A percentile compares a stretch with the other conserved stretches of the same genome.
phyloP scores from a whole-genome alignment of 768 basidiomycete genomes.

The Suillus subaureus region DNA sequence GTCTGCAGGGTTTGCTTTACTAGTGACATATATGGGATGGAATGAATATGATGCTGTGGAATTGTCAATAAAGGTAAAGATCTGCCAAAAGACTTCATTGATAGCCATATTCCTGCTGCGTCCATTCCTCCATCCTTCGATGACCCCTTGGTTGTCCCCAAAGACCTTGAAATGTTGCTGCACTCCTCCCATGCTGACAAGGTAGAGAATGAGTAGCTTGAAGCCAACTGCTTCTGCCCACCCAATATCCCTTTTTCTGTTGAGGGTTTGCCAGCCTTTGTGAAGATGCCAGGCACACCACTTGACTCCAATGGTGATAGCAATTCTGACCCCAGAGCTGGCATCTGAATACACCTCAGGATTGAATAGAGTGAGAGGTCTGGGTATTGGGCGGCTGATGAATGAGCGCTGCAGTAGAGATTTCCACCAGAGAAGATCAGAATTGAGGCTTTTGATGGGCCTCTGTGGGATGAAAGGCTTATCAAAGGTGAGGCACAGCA shows the following conservation, averaged over 20 bases:
- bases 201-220: too few species aligned
- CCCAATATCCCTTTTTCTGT: too few species aligned
- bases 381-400: background rate
- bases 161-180: background rate
- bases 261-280: too few species aligned
- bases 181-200: too few species aligned
- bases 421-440: background rate
- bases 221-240: too few species aligned
- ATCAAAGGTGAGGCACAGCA: too few species aligned
- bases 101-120: background rate
- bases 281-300: too few species aligned
- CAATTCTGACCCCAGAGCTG: conserved; percentile 18
- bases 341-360: conserved; percentile 19
- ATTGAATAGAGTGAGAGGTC: background rate
- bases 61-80: conserved; percentile 14
- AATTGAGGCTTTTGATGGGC: too few species aligned
- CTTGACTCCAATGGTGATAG: conserved; percentile 17
- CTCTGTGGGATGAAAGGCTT: too few species aligned
- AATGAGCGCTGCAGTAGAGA: background rate
- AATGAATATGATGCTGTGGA: background rate
- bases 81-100: background rate
- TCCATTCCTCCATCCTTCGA: background rate
- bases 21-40: conserved; percentile 1
- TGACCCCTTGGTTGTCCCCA: background rate
- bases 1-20: conserved; percentile 10